A percentile compares a stretch with the other conserved stretches of the same genome.
Evolutionary conservation across 306 rosid genomes (phyloP).

Genomic region (Cicer judaicum): DNA sequence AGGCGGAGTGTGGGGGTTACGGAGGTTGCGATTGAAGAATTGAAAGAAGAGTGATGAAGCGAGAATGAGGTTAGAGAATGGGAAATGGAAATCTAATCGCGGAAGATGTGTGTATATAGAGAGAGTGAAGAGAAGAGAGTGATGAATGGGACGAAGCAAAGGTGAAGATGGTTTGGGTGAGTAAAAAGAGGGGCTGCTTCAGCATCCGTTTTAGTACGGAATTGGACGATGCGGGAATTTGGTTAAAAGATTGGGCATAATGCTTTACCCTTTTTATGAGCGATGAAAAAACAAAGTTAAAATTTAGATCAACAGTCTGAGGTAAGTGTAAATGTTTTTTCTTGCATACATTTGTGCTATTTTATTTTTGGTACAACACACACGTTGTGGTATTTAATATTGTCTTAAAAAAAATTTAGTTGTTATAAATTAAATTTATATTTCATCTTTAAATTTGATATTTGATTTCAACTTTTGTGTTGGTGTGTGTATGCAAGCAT

Average conservation of each 20-base stretch:
- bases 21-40: conserved; percentile 33
- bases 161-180: neutral
- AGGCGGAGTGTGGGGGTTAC: neutral
- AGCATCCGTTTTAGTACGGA: conserved; percentile 30
- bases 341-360: no score
- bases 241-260: neutral
- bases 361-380: no score
- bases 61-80: neutral
- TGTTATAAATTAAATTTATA: no score
- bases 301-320: no score
- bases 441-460: no score
- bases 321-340: no score
- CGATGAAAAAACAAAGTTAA: no score
- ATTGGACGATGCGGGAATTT: conserved; percentile 21
- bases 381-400: no score
- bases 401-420: no score
- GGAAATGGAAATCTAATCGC: neutral
- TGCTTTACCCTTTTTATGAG: neutral
- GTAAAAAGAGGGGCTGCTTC: conserved; percentile 16
- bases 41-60: neutral
- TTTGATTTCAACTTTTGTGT: no score
- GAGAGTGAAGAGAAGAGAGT: conserved; percentile 32
- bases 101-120: neutral
- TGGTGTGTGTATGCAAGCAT: no score
- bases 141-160: neutral